Evolutionary conservation across 1,284 basidiomycete genomes (phyloP), one percentile per base, ranked within the genome.

Genomic region (Melampsora larici-populina): DNA sequence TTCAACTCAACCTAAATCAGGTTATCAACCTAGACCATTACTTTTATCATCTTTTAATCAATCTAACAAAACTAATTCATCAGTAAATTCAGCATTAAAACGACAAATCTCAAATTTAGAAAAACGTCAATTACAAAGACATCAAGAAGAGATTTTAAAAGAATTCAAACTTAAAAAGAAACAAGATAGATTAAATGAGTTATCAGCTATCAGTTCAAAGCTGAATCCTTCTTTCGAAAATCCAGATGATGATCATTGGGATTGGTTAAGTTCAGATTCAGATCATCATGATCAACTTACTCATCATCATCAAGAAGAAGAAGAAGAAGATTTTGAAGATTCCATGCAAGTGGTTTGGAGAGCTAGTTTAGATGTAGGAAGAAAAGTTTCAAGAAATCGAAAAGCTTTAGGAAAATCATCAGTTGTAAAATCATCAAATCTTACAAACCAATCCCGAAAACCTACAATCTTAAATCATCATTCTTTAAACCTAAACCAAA

Each of bases 331-430:
- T 9, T 43, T 33, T 7, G 36, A 46, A 17, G 71, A 73, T 1
- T 58, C 63, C 31, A 49, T 66, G 43, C 62, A 60, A 9, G 71
- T 73, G 7, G 71, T 73, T 2, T 73, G 71, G 62, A 55, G 71
- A 11, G 71, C 71, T 13, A 73, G 71, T 36, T 33, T 73, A 13
- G 71, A 73, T 49, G 62, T 73, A 15, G 71, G 71, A 1, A 24
- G 71, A 48, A 40, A 60, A 49, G 71, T 73, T 9, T 24, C 43
- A 1, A 65, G 33, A 17, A 33, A 51, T 49, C 33, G 71, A 21
- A 65, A 49, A 24, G 71, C 71, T 17, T 60, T 65, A n/a, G 71
- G 71, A n/a, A 62, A 64, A 9, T 58, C 60, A 15, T 58, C 62
- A n/a, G 70, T 31, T 26, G n/a, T 73, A 18, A 40, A 7, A 6